Evolutionary conservation across 2,329 filamentous ascomycete species (phyloP), one percentile per base, ranked within the genome.

Genomic region (Penicillium sp.): DNA sequence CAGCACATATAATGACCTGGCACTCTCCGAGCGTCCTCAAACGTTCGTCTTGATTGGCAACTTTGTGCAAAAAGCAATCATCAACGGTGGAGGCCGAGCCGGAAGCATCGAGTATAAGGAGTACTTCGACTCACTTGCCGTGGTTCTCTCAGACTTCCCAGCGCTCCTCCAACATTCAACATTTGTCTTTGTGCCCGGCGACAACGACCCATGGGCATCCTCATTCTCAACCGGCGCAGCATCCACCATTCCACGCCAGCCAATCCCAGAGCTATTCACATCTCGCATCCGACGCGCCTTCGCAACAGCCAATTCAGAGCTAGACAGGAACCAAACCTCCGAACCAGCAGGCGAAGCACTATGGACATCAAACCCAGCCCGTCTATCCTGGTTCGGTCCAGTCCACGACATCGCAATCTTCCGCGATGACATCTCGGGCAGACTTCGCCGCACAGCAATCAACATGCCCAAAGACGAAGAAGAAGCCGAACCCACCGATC

Each of bases 31-130:
- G 19, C 86, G 87, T 1, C 94, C 95, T 0, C 84, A 96, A 71
- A 85, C 88, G 1, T 94, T 98, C 72, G 82, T 97, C 49, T 79
- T 99, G 7, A 88, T 92, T 51, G 95, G 95, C 40, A 96, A 95
- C 76, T 98, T 99, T 72, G 83, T 84, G 58, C 84, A 82, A 50
- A 81, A 82, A 67, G 82, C 86, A 24, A 81, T 82, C 56, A 83
- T 89, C 72, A 83, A 84, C 30, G 89, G 91, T 57, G 87, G 88
- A 28, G 89, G 88, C 40, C 89, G 86, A 47, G 89, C 90, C 24
- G 91, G 92, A 40, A 94, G 91, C 76, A 93, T 98, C 69, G 93
- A 96, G 79, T 98, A 97, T 81, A 98, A 98, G 80, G 95, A 98
- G 78, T 90, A 91, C 75, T 97, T 98, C 76, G 93, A 99, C 78